Base-by-base conservation (phyloP, 768 basidiomycete species). In the Calocera viscosa region DNA sequence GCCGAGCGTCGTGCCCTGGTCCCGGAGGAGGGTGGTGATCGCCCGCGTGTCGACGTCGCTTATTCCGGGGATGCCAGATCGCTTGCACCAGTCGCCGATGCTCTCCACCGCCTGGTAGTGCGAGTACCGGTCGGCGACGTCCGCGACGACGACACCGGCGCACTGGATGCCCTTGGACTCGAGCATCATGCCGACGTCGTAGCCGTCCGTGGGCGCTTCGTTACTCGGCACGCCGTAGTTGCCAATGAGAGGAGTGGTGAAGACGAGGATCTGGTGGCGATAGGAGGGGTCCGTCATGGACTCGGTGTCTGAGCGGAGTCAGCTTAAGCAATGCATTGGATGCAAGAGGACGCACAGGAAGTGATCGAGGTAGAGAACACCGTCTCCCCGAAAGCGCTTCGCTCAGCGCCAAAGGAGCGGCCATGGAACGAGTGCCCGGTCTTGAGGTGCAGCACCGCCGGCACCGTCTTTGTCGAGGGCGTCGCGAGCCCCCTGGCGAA, bases 261-360 rank as follows among this genome's bases (percentile, higher is more conserved):
- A 99, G 67, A 99, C 96, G 70, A 99, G 84, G 74, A 99, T 95
- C 77, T 99, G 96, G 64, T 92, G 89, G 35, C 92, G 90, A 77
- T 99, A 98, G 8, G 96, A 98, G 7, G 96, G 96, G 76, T 99
- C 96, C 39, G 96, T 99, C 96, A 99, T 97, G 8, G 93, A 96
- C 78, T 99, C 96, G 60, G 95, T 98, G 76, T 99, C 94, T 95
- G 74, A n/a, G 41, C 30, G 22, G 26, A 68, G 35, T 39, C 30
- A 41, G 39, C 38, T 24, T 34, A 40, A 64, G 43, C 49, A 17
- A 63, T 26, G 26, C 40, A 53, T 7, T 64, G 32, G 38, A 14
- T 33, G 24, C 65, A 67, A 66, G 30, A 60, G 2, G 10, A 81
- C 89, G 72, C 69, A 93, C 94, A 99, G 41, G 94, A 96, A 0